These are phyloP conservation scores for Saccharata proteae DNA, from an alignment of 2,329 filamentous ascomycete species.

Conservation along the genomic window DNA sequence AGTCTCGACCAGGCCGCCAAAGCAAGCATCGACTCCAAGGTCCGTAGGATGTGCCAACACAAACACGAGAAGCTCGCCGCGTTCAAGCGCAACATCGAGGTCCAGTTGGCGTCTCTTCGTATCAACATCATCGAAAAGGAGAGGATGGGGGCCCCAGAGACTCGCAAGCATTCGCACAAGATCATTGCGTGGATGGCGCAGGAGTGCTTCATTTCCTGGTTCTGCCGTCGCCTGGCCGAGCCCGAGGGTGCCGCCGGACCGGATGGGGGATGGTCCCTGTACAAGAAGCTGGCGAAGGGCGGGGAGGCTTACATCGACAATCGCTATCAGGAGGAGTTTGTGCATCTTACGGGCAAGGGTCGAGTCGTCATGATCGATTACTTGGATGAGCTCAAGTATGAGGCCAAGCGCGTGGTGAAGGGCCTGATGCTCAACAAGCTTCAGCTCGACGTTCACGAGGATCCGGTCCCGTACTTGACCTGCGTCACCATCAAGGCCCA, in stretches of 20 bases:
- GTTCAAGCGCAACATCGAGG: constrained; percentile 11
- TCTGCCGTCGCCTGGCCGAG: constrained; percentile 28
- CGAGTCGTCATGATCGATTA: constrained; percentile 29
- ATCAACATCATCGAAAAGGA: constrained; percentile 16
- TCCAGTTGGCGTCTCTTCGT: constrained; percentile 16
- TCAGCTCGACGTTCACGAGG: constrained; percentile 24
- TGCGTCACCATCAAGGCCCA: background rate
- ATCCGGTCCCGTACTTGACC: constrained; percentile 11
- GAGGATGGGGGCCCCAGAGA: constrained; percentile 20
- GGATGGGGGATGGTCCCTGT: constrained; percentile 38
- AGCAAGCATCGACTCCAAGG: constrained; percentile 11
- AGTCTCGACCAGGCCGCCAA: constrained; percentile 12
- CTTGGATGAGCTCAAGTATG: constrained; percentile 29
- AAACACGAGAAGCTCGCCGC: constrained; percentile 17
- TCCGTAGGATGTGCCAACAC: constrained; percentile 19
- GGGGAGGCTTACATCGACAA: constrained; percentile 33
- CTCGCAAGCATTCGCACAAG: constrained; percentile 29
- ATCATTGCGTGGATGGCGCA: constrained; percentile 42
- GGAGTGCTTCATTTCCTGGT: constrained; percentile 34
- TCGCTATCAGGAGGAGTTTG: constrained; percentile 25
- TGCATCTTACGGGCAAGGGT: constrained; percentile 29
- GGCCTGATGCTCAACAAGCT: constrained; percentile 27
- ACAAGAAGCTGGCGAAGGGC: constrained; percentile 26
- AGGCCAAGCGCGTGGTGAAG: constrained; percentile 28
- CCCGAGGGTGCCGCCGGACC: constrained; percentile 24